These are phyloP conservation scores for Carex parvula DNA, from an alignment of 176 grass and related monocot genomes.

Conservation along the genomic window DNA sequence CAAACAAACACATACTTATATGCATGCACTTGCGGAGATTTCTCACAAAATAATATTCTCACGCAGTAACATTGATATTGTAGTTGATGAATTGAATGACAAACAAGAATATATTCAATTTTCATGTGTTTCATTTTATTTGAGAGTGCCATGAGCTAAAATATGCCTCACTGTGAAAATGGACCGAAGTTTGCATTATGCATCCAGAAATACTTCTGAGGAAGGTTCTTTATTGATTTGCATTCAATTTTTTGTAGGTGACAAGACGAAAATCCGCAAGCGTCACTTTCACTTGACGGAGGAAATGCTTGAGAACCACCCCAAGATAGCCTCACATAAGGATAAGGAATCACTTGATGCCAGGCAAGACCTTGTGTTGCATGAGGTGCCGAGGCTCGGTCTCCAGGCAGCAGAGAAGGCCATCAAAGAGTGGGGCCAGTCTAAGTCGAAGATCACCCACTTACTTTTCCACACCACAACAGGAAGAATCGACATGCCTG, in stretches of 20 bases:
- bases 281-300: slow-evolving; percentile 13
- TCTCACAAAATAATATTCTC: too few relatives aligned
- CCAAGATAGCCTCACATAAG: not conserved
- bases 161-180: not conserved
- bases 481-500: slow-evolving; percentile 19
- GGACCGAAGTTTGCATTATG: not conserved
- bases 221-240: not conserved
- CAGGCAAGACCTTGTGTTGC: not conserved
- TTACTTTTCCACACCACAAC: slow-evolving; percentile 15
- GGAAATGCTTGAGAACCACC: not conserved
- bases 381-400: not conserved
- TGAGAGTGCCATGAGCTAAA: not conserved
- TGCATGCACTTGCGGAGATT: too few relatives aligned
- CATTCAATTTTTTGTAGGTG: not conserved
- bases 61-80: too few relatives aligned
- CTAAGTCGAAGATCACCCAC: slow-evolving; percentile 19
- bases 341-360: not conserved
- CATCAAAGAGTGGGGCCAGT: slow-evolving; percentile 20
- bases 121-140: too few relatives aligned
- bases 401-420: slow-evolving; percentile 2
- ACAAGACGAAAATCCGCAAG: slow-evolving; percentile 6
- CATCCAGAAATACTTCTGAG: not conserved
- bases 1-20: too few relatives aligned
- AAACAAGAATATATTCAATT: too few relatives aligned
- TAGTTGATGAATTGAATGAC: too few relatives aligned